Conservation (phyloP, 2,329 filamentous ascomycete species). For the Microsporum ferrugineum region DNA sequence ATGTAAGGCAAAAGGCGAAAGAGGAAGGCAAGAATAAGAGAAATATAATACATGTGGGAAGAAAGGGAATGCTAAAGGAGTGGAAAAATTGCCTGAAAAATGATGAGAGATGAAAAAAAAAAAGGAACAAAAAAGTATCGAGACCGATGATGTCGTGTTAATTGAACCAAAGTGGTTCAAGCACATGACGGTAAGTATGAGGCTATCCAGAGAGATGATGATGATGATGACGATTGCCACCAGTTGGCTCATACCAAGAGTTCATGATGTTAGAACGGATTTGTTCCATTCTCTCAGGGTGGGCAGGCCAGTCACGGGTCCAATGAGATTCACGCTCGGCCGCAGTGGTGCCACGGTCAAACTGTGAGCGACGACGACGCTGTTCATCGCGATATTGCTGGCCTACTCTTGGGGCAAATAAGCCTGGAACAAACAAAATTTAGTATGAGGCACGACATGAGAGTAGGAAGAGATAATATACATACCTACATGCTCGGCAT, state of each 20-base stretch:
- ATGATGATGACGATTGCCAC: neutral
- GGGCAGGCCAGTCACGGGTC: slow-evolving; percentile 7
- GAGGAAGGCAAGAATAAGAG: neutral
- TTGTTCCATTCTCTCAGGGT: neutral
- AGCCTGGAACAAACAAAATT: slow-evolving; percentile 38
- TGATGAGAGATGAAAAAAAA: slow-evolving; percentile 7
- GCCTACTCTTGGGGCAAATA: slow-evolving; percentile 69
- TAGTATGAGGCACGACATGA: neutral
- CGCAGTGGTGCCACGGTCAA: slow-evolving; percentile 66
- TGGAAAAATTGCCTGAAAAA: slow-evolving; percentile 4
- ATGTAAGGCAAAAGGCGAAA: slow-evolving; percentile 4
- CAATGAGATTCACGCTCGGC: slow-evolving; percentile 46
- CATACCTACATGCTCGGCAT: slow-evolving; percentile 71
- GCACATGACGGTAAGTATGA: neutral
- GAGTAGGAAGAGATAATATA: slow-evolving; percentile 15
- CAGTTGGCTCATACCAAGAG: slow-evolving; percentile 7
- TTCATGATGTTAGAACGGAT: slow-evolving; percentile 1
- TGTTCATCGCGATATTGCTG: slow-evolving; percentile 65
- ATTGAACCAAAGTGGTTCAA: neutral
- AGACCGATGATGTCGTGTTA: neutral
- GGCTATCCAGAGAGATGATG: neutral
- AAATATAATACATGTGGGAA: neutral
- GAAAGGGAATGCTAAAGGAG: slow-evolving; percentile 1
- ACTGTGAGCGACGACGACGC: slow-evolving; percentile 64
- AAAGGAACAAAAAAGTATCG: slow-evolving; percentile 7